Evolutionary conservation across 345 rosid species (phyloP), one percentile per base, ranked within the genome.

Genomic region (Rhizophora apiculata): DNA sequence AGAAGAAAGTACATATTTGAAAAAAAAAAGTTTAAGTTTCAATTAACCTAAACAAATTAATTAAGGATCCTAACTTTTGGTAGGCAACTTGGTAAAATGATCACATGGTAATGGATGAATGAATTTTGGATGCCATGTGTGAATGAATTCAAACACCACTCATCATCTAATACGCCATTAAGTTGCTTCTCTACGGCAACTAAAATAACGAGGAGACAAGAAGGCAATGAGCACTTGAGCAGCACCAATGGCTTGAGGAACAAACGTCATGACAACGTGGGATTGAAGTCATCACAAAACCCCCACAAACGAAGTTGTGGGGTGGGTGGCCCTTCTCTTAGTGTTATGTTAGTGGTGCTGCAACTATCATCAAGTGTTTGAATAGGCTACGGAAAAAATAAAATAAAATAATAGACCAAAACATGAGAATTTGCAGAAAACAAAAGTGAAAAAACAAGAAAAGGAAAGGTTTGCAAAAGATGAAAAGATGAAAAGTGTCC

Each of bases 201-300:
- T 39, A 39, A 39, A 39, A n/a, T 3, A 55, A n/a, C 29, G 27
- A 55, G 29, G 59, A 9, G 64, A 22, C 21, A 43, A 30, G 43
- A 13, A 60, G 13, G 46, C 43, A 34, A 30, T 11, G 54, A 46
- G 57, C 7, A 76, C 8, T 4, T 36, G 37, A 34, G 39, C 7
- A 53, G 39, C 56, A 29, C 29, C 21, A 13, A 43, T 8, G 8
- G 69, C 70, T 59, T 5, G 52, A 70, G 39, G 3, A 62, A 56
- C 22, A 78, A 68, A 78, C 88, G 91, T 86, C 91, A 88, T 82
- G 80, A 85, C 72, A 82, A 81, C 75, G 88, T 86, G 79, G 77
- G 81, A 64, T 20, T 85, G 93, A 85, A 78, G 90, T 88, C 86
- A 88, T 81, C 72, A 74, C 79, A 59, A 74, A 48, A 8, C 39